Evolutionary conservation across 192 early-diverging fungal species (phyloP).

Genomic region (Haplosporangium gracile): DNA sequence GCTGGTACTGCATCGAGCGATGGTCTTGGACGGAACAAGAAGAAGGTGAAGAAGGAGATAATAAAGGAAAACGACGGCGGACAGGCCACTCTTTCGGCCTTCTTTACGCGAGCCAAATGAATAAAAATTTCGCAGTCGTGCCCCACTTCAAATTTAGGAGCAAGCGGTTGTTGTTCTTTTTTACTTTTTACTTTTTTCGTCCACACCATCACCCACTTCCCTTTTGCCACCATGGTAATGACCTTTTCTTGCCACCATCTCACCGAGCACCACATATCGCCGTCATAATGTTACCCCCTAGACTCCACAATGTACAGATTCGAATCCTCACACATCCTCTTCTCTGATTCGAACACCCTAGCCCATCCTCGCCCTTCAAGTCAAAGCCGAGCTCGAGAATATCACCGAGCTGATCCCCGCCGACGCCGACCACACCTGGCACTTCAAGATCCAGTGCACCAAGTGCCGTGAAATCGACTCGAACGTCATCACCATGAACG

Average conservation of each 20-base stretch:
- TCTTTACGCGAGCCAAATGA: constrained; percentile 17
- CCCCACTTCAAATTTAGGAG: background rate
- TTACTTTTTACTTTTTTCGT: background rate
- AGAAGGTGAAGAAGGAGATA: constrained; percentile 25
- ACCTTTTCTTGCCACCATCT: background rate
- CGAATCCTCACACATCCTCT: background rate
- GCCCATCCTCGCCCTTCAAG: constrained; percentile 66
- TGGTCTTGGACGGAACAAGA: too few species aligned
- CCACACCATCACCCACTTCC: background rate
- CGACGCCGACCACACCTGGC: constrained; percentile 74
- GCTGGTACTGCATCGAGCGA: background rate
- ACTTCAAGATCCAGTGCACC: constrained; percentile 83
- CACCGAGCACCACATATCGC: background rate
- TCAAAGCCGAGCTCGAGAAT: constrained; percentile 87
- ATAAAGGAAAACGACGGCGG: constrained; percentile 15
- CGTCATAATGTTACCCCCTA: too few species aligned
- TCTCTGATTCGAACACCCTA: background rate
- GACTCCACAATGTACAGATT: too few species aligned
- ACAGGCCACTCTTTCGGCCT: constrained; percentile 1
- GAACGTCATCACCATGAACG: constrained; percentile 76
- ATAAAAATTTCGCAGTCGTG: background rate
- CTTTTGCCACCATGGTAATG: background rate
- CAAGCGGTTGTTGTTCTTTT: background rate
- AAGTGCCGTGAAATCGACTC: constrained; percentile 83
- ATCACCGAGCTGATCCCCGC: constrained; percentile 79